These are phyloP conservation scores for Westerdykella sp. DNA, from an alignment of 2,329 filamentous ascomycete species.

Conservation along the genomic window DNA sequence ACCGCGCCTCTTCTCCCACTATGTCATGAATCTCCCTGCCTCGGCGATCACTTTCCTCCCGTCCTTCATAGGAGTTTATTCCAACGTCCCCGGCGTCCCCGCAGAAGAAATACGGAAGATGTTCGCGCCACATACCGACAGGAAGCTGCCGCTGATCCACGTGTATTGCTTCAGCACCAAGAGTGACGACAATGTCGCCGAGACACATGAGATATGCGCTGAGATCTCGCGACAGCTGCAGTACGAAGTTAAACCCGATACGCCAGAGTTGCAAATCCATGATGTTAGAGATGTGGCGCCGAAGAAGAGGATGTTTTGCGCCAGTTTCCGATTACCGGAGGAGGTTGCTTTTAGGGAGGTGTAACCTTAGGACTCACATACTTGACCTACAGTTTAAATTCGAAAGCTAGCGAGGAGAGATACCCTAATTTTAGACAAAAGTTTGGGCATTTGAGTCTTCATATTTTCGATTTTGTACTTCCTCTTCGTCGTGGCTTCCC, in stretches of 20 bases:
- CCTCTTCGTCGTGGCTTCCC: no score
- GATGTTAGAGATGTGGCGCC: slow-evolving; percentile 84
- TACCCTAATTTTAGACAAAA: no score
- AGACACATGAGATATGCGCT: slow-evolving; percentile 55
- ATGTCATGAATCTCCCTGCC: slow-evolving; percentile 95
- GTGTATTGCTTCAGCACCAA: slow-evolving; percentile 92
- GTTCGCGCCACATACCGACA: slow-evolving; percentile 40
- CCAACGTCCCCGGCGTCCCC: slow-evolving; percentile 42
- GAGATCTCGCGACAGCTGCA: slow-evolving; percentile 59
- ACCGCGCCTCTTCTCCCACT: slow-evolving; percentile 79
- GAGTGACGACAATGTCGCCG: slow-evolving; percentile 63
- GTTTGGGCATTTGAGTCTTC: no score
- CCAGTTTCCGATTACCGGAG: slow-evolving; percentile 76
- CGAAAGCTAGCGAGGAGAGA: no score
- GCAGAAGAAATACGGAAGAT: slow-evolving; percentile 23
- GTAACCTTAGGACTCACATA: not conserved
- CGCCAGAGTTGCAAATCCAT: slow-evolving; percentile 51
- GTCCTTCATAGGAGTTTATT: slow-evolving; percentile 72
- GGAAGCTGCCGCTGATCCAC: slow-evolving; percentile 73
- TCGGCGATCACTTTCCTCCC: slow-evolving; percentile 79
- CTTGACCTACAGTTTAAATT: no score
- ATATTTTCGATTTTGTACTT: no score
- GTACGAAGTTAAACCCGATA: slow-evolving; percentile 52
- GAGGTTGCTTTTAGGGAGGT: slow-evolving; percentile 68
- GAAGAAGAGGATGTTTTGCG: slow-evolving; percentile 95